Evolutionary conservation across 2,329 filamentous ascomycete species (phyloP).

Genomic region (Phoma sp.): DNA sequence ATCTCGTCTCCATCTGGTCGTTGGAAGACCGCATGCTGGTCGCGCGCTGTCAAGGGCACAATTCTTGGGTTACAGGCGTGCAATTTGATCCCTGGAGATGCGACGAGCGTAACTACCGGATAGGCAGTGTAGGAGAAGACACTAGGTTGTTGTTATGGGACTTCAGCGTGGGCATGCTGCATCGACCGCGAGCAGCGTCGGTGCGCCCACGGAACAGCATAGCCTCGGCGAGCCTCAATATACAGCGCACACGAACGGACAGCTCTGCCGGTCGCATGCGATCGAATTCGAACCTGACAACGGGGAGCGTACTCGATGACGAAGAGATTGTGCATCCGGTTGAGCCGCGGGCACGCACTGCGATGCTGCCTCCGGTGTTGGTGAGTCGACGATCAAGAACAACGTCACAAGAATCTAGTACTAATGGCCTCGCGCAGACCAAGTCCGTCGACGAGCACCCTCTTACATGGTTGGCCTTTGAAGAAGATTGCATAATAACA

Average conservation of each 20-base stretch:
- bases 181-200: constrained; percentile 77
- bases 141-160: constrained; percentile 92
- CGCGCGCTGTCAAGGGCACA: constrained; percentile 91
- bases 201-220: constrained; percentile 63
- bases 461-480: constrained; percentile 89
- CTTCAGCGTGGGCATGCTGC: constrained; percentile 95
- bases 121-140: constrained; percentile 95
- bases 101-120: constrained; percentile 92
- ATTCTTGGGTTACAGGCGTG: constrained; percentile 92
- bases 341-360: constrained; percentile 81
- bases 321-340: constrained; percentile 77
- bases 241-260: constrained; percentile 61
- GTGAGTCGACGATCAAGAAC: constrained; percentile 55
- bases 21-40: constrained; percentile 82
- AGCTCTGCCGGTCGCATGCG: constrained; percentile 68
- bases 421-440: constrained; percentile 57
- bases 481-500: constrained; percentile 89
- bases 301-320: constrained; percentile 59
- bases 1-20: constrained; percentile 95
- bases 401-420: constrained; percentile 2
- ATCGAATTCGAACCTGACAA: constrained; percentile 72
- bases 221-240: constrained; percentile 54
- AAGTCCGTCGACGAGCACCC: constrained; percentile 87
- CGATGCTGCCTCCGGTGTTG: constrained; percentile 89
- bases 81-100: constrained; percentile 98